Evolutionary conservation across 345 rosid genomes (phyloP), one percentile per base, ranked within the genome.

Genomic region (Cardamine chenopodiifolia): DNA sequence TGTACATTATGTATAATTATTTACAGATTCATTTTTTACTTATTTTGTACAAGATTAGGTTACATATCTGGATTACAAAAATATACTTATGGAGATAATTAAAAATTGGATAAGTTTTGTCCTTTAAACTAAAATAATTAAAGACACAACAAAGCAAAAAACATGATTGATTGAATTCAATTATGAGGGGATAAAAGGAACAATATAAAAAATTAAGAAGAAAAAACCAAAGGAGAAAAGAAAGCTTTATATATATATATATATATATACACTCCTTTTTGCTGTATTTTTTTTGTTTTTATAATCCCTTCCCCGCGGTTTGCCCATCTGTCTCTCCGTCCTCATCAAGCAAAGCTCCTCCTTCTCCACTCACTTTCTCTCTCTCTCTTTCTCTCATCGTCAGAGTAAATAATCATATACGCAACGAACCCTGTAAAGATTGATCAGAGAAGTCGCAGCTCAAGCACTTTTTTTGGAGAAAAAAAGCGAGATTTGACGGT

Each of bases 221-320:
- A 63, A 53, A 64, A 55, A 32, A 32, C 31, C 67, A 47, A 48
- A 60, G 17, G 62, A 42, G 8, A 35, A 7, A 32, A 32, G 37
- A 8, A 32, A 32, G 37, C 37, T 32, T 32, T 32, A 31, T 4
- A 28, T 23, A 1, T 2, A 29, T 29, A 29, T 6, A 32, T 32
- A 31, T 4, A 28, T 23, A 1, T 2, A 29, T 29, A 29, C 1
- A 32, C 10, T 32, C 37, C 37, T 32, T 32, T 29, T 31, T 31
- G 34, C 34, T 2, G 34, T 31, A 31, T 31, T 7, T 32, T 34
- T 9, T 34, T 8, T 34, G 7, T 34, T 34, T 8, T 2, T 8
- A 34, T 39, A 49, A 35, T 61, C 50, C n/a, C 65, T 62, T 49
- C 72, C 72, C 83, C 77, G 80, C 73, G 70, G n/a, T 49, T 60